Conservation (phyloP, 345 rosid genomes). For the Alliaria petiolata region DNA sequence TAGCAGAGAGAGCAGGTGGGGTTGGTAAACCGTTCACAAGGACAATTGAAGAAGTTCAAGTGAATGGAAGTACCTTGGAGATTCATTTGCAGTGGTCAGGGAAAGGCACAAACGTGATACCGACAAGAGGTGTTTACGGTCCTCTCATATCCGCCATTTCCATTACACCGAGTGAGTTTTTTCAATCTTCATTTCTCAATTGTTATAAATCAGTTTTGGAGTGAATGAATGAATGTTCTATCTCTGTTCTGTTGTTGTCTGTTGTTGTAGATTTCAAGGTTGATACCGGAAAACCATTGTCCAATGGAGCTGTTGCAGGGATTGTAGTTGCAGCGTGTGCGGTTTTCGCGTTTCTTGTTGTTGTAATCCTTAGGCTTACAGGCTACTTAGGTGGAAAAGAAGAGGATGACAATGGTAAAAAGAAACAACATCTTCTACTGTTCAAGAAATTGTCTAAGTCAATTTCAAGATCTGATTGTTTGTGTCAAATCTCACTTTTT, state of each 20-base stretch:
- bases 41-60: constrained; percentile 34
- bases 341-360: constrained; percentile 36
- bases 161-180: constrained; percentile 68
- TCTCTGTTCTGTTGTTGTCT: not conserved
- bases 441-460: not conserved
- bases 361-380: constrained; percentile 38
- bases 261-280: constrained; percentile 56
- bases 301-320: constrained; percentile 66
- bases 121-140: constrained; percentile 66
- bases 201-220: not conserved
- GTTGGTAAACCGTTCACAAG: constrained; percentile 39
- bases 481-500: not conserved
- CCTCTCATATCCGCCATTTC: constrained; percentile 85
- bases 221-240: not conserved
- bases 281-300: constrained; percentile 41
- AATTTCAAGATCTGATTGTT: constrained; percentile 4
- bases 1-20: constrained; percentile 70
- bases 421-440: not conserved
- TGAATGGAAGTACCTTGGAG: constrained; percentile 68
- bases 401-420: constrained; percentile 53
- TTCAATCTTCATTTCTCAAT: not conserved
- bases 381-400: constrained; percentile 58
- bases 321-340: constrained; percentile 52
- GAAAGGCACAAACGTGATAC: constrained; percentile 71
- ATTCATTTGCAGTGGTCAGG: constrained; percentile 77